Evolutionary conservation across 2,329 filamentous ascomycete species (phyloP).

Genomic region (Tolypocladium tundrense): DNA sequence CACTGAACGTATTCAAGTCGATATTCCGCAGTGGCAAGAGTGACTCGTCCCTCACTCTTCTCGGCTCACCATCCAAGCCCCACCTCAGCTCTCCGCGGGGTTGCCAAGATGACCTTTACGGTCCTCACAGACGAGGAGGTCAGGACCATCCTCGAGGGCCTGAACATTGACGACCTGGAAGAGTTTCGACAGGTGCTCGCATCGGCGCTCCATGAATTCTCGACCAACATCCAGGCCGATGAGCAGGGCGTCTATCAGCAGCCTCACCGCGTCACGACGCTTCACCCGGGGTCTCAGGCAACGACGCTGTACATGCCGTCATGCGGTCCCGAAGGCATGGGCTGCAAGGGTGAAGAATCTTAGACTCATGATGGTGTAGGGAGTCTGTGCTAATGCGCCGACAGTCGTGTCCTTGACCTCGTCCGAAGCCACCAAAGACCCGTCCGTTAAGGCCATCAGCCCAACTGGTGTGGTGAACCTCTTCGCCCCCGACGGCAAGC

Average conservation of each 20-base stretch:
- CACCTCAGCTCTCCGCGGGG: neutral
- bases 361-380: neutral
- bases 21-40: neutral
- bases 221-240: constrained; percentile 38
- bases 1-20: neutral
- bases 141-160: constrained; percentile 39
- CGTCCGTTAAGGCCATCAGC: constrained; percentile 23
- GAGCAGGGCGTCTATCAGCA: constrained; percentile 40
- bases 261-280: constrained; percentile 40
- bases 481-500: constrained; percentile 50
- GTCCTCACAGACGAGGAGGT: constrained; percentile 50
- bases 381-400: neutral
- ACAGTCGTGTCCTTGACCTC: constrained; percentile 54
- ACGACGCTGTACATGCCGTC: constrained; percentile 70
- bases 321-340: constrained; percentile 50
- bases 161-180: constrained; percentile 42
- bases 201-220: constrained; percentile 50
- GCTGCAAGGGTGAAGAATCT: constrained; percentile 48
- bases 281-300: constrained; percentile 35
- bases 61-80: neutral
- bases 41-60: neutral
- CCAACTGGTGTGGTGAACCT: constrained; percentile 61
- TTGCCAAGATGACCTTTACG: constrained; percentile 42
- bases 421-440: constrained; percentile 18
- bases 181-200: constrained; percentile 38